Percentiles rank a stretch among this genome's conserved stretches.
Conservation (phyloP, 148 eudicot species). For the Drosera capensis region DNA sequence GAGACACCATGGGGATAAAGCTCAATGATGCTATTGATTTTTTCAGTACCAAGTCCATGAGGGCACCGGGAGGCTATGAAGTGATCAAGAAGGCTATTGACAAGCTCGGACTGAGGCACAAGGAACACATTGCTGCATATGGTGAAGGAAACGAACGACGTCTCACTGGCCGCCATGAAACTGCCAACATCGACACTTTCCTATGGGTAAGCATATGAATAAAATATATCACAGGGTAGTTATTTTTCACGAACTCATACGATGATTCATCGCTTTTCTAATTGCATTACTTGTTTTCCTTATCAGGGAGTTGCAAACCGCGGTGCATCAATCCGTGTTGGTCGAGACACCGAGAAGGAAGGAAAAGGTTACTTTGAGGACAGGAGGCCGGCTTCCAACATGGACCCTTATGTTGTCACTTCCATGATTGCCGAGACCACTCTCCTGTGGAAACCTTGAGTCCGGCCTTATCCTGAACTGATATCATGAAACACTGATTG, state of each 20-base stretch:
- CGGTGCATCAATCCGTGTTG: conserved; percentile 49
- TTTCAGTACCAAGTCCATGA: conserved; percentile 31
- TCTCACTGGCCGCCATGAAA: conserved; percentile 49
- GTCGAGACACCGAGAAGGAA: conserved; percentile 42
- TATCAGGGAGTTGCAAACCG: conserved; percentile 50
- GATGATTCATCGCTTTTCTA: too few relatives aligned
- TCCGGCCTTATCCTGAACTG: neutral
- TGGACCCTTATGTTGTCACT: conserved; percentile 53
- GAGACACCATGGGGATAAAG: too few relatives aligned
- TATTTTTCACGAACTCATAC: too few relatives aligned
- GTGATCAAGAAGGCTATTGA: conserved; percentile 39
- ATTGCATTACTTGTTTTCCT: neutral
- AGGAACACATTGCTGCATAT: conserved; percentile 41
- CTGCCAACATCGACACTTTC: conserved; percentile 38
- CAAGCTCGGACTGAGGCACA: conserved; percentile 29
- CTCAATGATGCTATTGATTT: neutral
- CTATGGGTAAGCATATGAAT: conserved; percentile 29
- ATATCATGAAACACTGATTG: neutral
- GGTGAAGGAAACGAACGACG: conserved; percentile 62
- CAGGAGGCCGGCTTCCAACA: conserved; percentile 59
- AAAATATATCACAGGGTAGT: too few relatives aligned
- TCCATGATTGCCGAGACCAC: conserved; percentile 65
- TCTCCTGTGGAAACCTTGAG: conserved; percentile 33
- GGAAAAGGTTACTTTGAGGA: conserved; percentile 61
- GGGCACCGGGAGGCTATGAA: conserved; percentile 25